Conservation (phyloP, 2,329 filamentous ascomycete species). For the Beauveria caledonica region DNA sequence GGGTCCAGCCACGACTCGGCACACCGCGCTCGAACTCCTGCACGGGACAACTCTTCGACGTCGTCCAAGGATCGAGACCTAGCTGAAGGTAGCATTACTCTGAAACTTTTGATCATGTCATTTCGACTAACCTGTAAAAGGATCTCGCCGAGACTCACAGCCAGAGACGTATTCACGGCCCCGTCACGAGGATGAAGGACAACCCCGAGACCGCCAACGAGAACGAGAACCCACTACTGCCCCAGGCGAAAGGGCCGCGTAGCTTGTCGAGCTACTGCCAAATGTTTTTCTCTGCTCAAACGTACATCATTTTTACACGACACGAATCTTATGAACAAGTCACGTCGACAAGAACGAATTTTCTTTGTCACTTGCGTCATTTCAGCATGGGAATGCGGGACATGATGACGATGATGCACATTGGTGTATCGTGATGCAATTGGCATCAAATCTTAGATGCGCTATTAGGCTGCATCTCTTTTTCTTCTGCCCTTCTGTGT, state of each 20-base stretch:
- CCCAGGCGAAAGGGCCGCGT: background rate
- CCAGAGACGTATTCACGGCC: background rate
- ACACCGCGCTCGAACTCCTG: conserved; percentile 5
- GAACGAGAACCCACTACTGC: background rate
- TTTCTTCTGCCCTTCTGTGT: background rate
- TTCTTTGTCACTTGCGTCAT: conserved; percentile 9
- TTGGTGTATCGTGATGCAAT: background rate
- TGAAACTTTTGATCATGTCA: background rate
- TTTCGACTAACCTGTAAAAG: background rate
- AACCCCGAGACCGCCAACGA: background rate
- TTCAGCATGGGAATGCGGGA: conserved; percentile 8
- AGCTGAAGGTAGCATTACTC: background rate
- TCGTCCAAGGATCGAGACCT: conserved; percentile 10
- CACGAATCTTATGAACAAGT: conserved; percentile 11
- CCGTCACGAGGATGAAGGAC: background rate
- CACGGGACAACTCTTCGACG: conserved; percentile 10
- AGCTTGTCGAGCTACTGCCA: background rate
- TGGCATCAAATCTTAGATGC: background rate
- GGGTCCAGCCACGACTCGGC: background rate
- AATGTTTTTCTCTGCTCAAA: background rate
- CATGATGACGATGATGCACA: background rate
- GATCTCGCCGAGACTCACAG: background rate
- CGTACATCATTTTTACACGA: background rate
- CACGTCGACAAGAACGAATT: conserved; percentile 10
- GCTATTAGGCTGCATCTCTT: background rate